phyloP scores from a whole-genome alignment of 2,329 filamentous ascomycete genomes.

The Claviceps pusilla region DNA sequence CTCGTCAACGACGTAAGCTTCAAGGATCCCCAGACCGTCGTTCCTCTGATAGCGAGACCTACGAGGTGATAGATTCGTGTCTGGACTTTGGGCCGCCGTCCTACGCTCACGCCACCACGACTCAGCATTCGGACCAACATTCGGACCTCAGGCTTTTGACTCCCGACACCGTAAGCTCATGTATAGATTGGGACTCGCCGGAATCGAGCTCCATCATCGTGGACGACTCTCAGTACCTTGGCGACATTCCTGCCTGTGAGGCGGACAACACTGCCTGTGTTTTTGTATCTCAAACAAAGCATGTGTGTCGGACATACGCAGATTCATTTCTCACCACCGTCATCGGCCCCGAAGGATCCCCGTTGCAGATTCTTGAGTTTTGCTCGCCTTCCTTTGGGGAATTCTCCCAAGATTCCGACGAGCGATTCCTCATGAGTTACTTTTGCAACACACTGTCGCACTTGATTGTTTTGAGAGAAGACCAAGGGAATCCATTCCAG shows the following conservation, averaged over 20 bases:
- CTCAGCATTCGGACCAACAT: neutral
- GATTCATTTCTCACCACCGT: slow-evolving; percentile 14
- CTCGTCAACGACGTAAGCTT: slow-evolving; percentile 23
- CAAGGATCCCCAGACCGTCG: slow-evolving; percentile 8
- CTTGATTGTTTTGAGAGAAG: slow-evolving; percentile 49
- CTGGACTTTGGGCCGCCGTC: neutral
- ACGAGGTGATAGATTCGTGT: neutral
- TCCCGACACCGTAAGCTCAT: slow-evolving; percentile 5
- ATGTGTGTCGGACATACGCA: slow-evolving; percentile 6
- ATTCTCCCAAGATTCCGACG: slow-evolving; percentile 38
- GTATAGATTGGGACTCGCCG: slow-evolving; percentile 9
- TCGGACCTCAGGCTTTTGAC: slow-evolving; percentile 6
- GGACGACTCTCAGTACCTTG: slow-evolving; percentile 7
- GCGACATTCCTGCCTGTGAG: slow-evolving; percentile 3
- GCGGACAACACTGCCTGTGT: neutral
- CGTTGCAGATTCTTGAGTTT: slow-evolving; percentile 32
- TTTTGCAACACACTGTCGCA: slow-evolving; percentile 50
- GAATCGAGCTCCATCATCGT: neutral
- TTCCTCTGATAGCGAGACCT: neutral
- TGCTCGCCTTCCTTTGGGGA: slow-evolving; percentile 38
- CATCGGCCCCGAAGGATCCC: slow-evolving; percentile 9
- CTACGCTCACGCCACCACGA: neutral
- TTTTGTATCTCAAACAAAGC: neutral
- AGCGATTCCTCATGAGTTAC: slow-evolving; percentile 43
- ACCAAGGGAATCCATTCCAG: slow-evolving; percentile 47